Evolutionary conservation across 257 asterid genomes (phyloP), one percentile per base, ranked within the genome.

Genomic region (Nicotiana knightiana): DNA sequence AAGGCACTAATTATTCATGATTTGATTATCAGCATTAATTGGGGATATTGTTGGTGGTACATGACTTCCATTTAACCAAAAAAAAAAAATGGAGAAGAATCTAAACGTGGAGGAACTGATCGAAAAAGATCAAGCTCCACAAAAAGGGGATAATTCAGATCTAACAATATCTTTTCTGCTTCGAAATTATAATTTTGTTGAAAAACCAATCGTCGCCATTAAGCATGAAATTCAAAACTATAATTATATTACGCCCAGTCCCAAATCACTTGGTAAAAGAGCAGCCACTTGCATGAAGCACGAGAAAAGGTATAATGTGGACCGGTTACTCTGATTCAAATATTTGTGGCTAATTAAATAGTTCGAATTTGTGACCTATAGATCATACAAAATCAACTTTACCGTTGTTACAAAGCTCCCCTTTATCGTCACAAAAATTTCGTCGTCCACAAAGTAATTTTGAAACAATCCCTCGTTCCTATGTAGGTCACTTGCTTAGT

Each of bases 301-400:
- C 37, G 5, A 35, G 6, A 4, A 4, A 0, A 28, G 30, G 30
- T 4, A 4, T 37, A 1, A 37, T 37, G 0, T 37, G 6, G 9
- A 2, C 2, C 6, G 0, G 0, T 0, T 6, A 4, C 46, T 37
- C 9, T 37, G 1, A 6, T 37, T 0, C 46, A 37, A 37, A 0
- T 0, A 1, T 37, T 0, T 5, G 0, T 37, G 6, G 0, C 2
- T 37, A 37, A 6, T 37, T 6, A 8, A 1, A 37, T 37, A 6
- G 9, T 7, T 6, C 46, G 0, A 37, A 37, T 8, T 1, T 6
- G 3, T 5, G 6, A 37, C 43, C 1, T 37, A 37, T 37, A 37
- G 2, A 1, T 5, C 8, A 5, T 5, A 5, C 8, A 5, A 1
- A 1, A 1, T 32, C 33, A 32, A 32, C 1, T 28, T 28, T 28